Conservation (phyloP, 345 rosid genomes). For the Syzygium oleosum region DNA sequence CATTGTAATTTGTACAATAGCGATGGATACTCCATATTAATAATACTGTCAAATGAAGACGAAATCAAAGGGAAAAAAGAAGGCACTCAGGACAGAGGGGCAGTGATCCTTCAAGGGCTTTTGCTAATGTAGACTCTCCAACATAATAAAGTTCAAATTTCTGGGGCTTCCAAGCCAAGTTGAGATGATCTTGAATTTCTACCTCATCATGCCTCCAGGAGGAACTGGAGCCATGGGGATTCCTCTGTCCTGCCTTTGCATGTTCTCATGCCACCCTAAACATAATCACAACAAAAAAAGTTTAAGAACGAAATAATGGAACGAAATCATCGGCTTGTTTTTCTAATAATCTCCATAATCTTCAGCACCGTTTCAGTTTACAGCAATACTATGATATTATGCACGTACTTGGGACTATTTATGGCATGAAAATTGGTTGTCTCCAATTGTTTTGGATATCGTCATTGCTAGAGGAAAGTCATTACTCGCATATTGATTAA, state of each 20-base stretch:
- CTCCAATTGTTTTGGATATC: not conserved
- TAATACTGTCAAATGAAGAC: not conserved
- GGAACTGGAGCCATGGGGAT: not conserved
- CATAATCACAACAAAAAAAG: not conserved
- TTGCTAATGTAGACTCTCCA: not conserved
- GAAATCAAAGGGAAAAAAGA: not conserved
- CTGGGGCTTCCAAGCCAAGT: not conserved
- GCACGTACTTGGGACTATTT: not conserved
- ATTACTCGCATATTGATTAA: not conserved
- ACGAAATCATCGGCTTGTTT: not conserved
- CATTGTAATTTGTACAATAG: not conserved
- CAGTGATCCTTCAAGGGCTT: not conserved
- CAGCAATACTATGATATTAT: not conserved
- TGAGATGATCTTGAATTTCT: not conserved
- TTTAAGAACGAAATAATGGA: not conserved
- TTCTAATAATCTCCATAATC: not conserved
- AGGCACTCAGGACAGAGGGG: not conserved
- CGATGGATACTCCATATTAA: not conserved
- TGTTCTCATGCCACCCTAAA: not conserved
- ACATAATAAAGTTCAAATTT: not conserved
- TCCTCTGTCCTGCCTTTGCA: not conserved
- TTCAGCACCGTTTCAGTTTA: not conserved
- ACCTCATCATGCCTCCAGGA: not conserved
- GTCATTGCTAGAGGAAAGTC: not conserved
- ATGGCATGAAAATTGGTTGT: not conserved